Conservation (phyloP, 2,329 filamentous ascomycete genomes). For the Tolypocladium paradoxum region DNA sequence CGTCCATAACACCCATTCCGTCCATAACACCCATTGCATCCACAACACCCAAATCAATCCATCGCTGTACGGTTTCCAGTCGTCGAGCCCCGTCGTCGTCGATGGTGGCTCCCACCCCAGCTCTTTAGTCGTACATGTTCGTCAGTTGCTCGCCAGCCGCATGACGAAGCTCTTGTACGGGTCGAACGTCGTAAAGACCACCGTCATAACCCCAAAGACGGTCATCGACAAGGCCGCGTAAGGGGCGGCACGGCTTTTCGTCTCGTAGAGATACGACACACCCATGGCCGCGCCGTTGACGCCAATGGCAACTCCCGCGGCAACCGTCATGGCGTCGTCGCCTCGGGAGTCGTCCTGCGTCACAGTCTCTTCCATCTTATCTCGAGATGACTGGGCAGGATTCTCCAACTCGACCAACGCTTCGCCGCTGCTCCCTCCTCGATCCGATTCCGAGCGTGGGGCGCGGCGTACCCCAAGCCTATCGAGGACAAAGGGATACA, state of each 20-base stretch:
- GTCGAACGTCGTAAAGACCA: conserved; percentile 39
- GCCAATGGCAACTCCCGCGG: conserved; percentile 41
- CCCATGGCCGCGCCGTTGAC: conserved; percentile 52
- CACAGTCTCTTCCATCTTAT: neutral
- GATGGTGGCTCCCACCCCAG: neutral
- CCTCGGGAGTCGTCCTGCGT: conserved; percentile 4
- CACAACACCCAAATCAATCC: no score
- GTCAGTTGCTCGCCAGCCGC: conserved; percentile 14
- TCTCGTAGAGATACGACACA: conserved; percentile 45
- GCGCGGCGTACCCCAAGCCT: conserved; percentile 13
- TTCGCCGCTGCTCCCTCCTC: neutral
- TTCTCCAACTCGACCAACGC: neutral
- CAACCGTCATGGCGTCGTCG: conserved; percentile 28
- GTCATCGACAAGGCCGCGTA: conserved; percentile 49
- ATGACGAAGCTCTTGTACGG: conserved; percentile 31
- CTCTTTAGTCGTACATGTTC: neutral
- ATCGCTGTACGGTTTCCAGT: no score
- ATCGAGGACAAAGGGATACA: conserved; percentile 24
- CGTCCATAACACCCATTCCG: no score
- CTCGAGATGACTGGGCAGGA: neutral
- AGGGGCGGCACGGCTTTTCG: conserved; percentile 38
- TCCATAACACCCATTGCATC: no score
- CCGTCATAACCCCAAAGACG: conserved; percentile 43
- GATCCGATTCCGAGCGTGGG: neutral
- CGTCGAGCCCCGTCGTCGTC: neutral